Conservation (phyloP, 2,329 filamentous ascomycete genomes). For the Rutstroemia sp. region DNA sequence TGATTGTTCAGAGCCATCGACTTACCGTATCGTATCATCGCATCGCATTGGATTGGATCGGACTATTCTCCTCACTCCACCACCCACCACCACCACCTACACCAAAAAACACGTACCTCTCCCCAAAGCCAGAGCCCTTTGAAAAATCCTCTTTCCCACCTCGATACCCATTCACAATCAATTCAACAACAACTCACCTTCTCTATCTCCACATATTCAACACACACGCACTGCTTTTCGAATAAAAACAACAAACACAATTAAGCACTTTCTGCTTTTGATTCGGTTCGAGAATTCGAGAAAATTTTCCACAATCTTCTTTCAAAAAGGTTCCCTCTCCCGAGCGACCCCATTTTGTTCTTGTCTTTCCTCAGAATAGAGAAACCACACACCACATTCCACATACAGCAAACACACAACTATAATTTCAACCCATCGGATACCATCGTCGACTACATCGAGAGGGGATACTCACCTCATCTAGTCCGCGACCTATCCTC, state of each 20-base stretch:
- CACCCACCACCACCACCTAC: background rate
- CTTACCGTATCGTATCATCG: background rate
- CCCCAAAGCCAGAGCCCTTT: background rate
- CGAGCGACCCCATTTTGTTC: background rate
- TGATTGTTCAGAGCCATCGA: background rate
- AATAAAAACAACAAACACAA: background rate
- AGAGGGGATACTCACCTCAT: background rate
- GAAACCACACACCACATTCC: background rate
- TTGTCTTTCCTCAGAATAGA: background rate
- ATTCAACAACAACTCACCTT: background rate
- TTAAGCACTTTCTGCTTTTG: background rate
- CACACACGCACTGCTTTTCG: background rate
- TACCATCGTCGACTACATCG: background rate
- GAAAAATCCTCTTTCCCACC: background rate
- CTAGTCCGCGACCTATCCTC: background rate
- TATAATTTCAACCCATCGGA: background rate
- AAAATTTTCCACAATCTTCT: background rate
- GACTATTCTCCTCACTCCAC: slow-evolving; percentile 2
- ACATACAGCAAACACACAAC: background rate
- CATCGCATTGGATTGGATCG: background rate
- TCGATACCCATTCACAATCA: background rate
- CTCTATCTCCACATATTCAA: slow-evolving; percentile 1
- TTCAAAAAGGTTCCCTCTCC: background rate
- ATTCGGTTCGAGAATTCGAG: background rate
- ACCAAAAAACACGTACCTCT: background rate